Base-by-base conservation (phyloP, 2,329 filamentous ascomycete genomes). In the Talaromyces sp. region DNA sequence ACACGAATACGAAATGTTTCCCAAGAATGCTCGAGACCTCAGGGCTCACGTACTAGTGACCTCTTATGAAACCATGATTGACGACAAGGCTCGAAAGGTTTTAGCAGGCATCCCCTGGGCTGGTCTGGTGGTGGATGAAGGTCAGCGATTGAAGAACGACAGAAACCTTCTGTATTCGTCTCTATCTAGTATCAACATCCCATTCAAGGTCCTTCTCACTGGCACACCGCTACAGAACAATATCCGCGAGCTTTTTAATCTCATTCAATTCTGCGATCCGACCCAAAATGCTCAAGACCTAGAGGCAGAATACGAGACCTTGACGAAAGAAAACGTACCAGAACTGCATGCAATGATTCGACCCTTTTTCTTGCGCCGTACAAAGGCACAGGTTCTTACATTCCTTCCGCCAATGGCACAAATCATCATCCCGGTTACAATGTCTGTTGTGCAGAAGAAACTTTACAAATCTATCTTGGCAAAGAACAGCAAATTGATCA, bases 111-210 rank as follows among this genome's bases (percentile, higher is more conserved):
- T 96, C 25, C 88, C 88, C 49, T 99, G 95, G 95, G 88, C 89
- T 60, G 94, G 92, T 0, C 81, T 99, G 36, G 87, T 99, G 15
- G 91, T 98, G 0, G 95, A 99, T 72, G 95, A 99, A 79, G 95
- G 95, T 1, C 95, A 99, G 73, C 88, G 95, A 3, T 82, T 99
- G 65, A 99, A 99, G 78, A 98, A 96, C 72, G 94, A 98, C 74
- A 88, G 90, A 72, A 95, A 90, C 60, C 82, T 90, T 47, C 84
- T 98, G 0, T 98, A 98, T 75, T 83, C 83, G 38, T 88, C 91
- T 2, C 82, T 99, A 6, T 86, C 81, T 49, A 83, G 86, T 2
- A 86, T 97, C 77, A 89, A 87, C 60, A 88, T 93, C 34, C 91
- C 91, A 0, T 97, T 95, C 78, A 89, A 92, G 62, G 84, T 97